Evolutionary conservation across 148 eudicot genomes (phyloP), one percentile per base, ranked within the genome.

Genomic region (Rhododendron williamsianum): DNA sequence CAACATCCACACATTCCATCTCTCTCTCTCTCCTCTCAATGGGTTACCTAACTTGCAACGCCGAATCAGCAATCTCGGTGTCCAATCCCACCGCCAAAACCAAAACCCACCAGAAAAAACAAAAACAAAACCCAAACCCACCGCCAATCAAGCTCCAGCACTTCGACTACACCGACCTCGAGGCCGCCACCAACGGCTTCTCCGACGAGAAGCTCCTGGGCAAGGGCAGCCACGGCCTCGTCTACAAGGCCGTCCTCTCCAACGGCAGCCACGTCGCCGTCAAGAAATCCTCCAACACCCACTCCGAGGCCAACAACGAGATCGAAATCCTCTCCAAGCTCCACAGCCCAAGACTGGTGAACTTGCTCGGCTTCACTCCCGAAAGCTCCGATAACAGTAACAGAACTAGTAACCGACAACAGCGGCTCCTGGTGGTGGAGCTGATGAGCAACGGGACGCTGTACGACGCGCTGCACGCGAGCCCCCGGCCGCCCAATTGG

Each of bases 191-290:
- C 9, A 86, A 89, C 85, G 90, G 93, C 82, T 96, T 96, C 88
- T 94, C 98, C 9, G 90, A 90, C 21, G 91, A 91, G 36, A 95
- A 91, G 82, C 96, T 96, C 13, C 90, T 96, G 2, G 99, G 98
- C 16, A 86, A 93, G 82, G 99, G 98, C 81, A 96, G 99, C 90
- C 99, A 96, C 78, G 99, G 99, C 16, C 88, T 95, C 2, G 99
- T 96, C 84, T 96, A 96, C 89, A 94, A 95, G 84, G 99, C 93
- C 38, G 81, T 95, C 33, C 93, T 96, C 60, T 89, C 88, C 58
- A 86, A 89, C 52, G 99, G 99, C 77, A 91, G 88, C 16, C 91
- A 87, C 33, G 96, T 96, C 15, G 99, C 99, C 15, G 94, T 96
- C 56, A 96, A 96, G 85, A 95, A 91, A 74, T 19, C 83, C 51